Base-by-base conservation (phyloP, 2,329 filamentous ascomycete species). In the Nectriaceae sp. region DNA sequence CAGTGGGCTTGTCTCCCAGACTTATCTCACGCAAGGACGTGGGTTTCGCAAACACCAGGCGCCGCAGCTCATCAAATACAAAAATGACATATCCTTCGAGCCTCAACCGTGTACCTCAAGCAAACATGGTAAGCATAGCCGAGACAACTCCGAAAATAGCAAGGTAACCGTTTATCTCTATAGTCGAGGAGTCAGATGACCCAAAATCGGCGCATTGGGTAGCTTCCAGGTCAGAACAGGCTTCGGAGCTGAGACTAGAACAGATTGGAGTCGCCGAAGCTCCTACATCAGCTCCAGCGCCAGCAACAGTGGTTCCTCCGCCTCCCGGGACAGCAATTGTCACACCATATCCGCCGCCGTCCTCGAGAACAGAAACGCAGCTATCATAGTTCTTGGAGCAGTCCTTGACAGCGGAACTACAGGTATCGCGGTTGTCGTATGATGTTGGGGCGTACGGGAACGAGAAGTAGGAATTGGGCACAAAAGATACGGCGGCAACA, bases 391-490 rank as follows among this genome's bases (percentile, higher is more conserved):
- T 83, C 19, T 66, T 62, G 38, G 74, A 74, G 65, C 82, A 85
- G 46, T 75, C 73, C 35, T 63, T 67, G 40, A 77, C 67, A 15
- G 80, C 82, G 0, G 75, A 71, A 3, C 73, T 73, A 59, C 82
- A 85, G 5, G 75, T 74, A 13, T 68, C 76, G 16, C 68, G 64
- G 55, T 83, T 75, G 49, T 67, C 61, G 52, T 81, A 83, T 11
- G 73, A 73, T 1, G 77, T 82, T 40, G 72, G 67, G 43, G 83
- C 74, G 59, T 80, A 79, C 2, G 82, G 82, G 63, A 84, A 85
- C 11, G 78, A 74, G 63, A 84, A 85, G 65, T 78, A 84, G 21
- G 70, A 56, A 62, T 85, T 85, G 36, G 74, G 66, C 16, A 85
- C 79, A 60, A 75, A 82, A 26, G 79, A 80, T 18, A 70, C 70